phyloP scores from a whole-genome alignment of 208 protist species.

The Leishmania arabica region DNA sequence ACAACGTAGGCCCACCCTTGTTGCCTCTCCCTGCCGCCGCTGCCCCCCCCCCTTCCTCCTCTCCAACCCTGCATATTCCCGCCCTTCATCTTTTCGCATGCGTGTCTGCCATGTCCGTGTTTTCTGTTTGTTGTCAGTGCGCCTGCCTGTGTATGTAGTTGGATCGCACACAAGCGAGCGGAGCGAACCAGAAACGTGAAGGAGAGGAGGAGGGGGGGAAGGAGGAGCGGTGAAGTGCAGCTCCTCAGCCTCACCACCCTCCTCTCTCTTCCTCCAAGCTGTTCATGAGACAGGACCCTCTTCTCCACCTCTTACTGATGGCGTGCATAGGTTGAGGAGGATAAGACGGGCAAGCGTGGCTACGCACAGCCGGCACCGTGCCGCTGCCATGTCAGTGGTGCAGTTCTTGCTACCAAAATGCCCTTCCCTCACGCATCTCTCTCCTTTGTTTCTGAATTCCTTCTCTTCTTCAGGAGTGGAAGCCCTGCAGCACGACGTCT shows the following conservation, averaged over 20 bases:
- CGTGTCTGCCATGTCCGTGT: neutral
- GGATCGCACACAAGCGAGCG: neutral
- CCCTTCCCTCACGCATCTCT: neutral
- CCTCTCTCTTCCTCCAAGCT: neutral
- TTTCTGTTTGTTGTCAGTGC: neutral
- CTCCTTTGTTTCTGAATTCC: too few species aligned
- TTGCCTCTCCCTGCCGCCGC: neutral
- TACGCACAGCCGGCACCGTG: neutral
- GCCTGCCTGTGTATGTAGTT: neutral
- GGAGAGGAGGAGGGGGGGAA: neutral
- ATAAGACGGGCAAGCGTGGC: neutral
- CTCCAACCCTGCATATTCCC: neutral
- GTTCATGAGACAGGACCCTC: neutral
- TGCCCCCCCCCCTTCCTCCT: neutral
- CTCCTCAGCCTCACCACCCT: neutral
- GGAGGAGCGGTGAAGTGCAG: neutral
- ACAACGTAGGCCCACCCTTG: neutral
- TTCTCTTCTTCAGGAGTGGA: neutral
- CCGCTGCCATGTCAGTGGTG: neutral
- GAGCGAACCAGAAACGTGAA: neutral
- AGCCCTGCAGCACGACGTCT: neutral
- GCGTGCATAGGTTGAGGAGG: neutral
- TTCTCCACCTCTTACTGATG: neutral
- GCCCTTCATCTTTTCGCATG: neutral
- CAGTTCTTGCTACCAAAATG: neutral